Evolutionary conservation across 805 yeast species (phyloP).

Genomic region (Metschnikowia gelsemii): DNA sequence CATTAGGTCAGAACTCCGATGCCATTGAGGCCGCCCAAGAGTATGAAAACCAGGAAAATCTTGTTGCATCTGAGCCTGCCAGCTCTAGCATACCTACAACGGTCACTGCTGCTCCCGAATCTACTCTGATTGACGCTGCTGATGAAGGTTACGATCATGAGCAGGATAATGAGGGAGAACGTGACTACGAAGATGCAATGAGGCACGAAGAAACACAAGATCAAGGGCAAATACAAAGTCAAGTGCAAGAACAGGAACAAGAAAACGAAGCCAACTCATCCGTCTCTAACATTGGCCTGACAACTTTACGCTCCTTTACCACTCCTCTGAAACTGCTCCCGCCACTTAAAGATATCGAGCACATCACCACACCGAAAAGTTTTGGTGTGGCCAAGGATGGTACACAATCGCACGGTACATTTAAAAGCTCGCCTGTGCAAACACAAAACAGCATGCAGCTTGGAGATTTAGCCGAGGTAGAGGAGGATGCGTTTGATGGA

Average conservation of each 20-base stretch:
- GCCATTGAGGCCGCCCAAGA: slow-evolving; percentile 5
- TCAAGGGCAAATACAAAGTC: no score
- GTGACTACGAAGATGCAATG: no score
- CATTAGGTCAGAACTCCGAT: slow-evolving; percentile 14
- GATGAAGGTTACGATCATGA: slow-evolving; percentile 11
- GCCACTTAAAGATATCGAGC: slow-evolving; percentile 43
- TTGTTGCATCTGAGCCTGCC: neutral
- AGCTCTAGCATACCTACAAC: no score
- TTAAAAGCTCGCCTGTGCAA: slow-evolving; percentile 25
- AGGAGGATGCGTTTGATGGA: slow-evolving; percentile 18
- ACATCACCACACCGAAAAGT: slow-evolving; percentile 40
- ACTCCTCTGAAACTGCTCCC: slow-evolving; percentile 45
- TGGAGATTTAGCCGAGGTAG: slow-evolving; percentile 15
- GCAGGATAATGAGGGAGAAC: no score
- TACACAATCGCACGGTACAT: slow-evolving; percentile 9
- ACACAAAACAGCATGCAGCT: slow-evolving; percentile 13
- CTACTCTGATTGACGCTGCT: neutral
- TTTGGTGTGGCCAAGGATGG: slow-evolving; percentile 41
- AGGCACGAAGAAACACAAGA: no score
- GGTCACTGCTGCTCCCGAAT: no score
- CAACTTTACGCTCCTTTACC: slow-evolving; percentile 23
- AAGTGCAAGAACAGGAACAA: no score
- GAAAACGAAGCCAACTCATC: slow-evolving; percentile 15
- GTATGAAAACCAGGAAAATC: neutral
- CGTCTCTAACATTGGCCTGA: slow-evolving; percentile 10